Evolutionary conservation across 305 asterid species (phyloP), one percentile per base, ranked within the genome.

Genomic region (Lippia alba): DNA sequence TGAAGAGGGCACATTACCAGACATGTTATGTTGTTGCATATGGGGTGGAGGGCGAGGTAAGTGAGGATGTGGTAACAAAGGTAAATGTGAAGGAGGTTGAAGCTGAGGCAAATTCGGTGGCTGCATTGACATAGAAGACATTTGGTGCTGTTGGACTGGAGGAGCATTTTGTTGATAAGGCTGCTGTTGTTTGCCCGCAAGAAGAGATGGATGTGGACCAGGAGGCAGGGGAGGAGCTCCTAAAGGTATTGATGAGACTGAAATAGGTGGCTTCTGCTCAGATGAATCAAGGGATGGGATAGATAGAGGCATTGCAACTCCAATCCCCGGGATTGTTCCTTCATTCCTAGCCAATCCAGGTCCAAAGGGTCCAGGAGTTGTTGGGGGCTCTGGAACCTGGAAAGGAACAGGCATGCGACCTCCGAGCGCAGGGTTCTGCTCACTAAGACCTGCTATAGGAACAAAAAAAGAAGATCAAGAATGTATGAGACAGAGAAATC

Each of bases 321-420:
- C 99, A 71, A 94, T 86, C 68, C 99, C 98, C 4, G 98, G 99
- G 69, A 94, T 94, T 61, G 97, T 94, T 74, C 99, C 99, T 65
- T 94, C 99, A 64, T 89, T 94, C 70, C 99, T 83, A 61, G 83
- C 79, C 82, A 88, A 75, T 67, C 96, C 97, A 44, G 88, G 70
- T 58, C 89, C 97, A 87, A 94, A 86, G 69, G 95, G 91, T 51
- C 97, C 98, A 51, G 96, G 92, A 46, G 87, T 87, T 54, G 89
- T 74, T 50, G 99, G 91, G 61, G 82, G 74, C 62, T 92, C 98
- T 14, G 82, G 81, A 70, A 88, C 82, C 11, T 79, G 91, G 77
- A 84, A 92, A 72, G 86, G 91, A 68, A 84, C 87, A 66, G 87
- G 81, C 66, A 73, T 48, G 48, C 90, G 96, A 65, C 84, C 86